Percentiles rank a stretch among this genome's conserved stretches.
phyloP scores from a whole-genome alignment of 2,329 filamentous ascomycete genomes.

The Colletotrichum chrysophilum region DNA sequence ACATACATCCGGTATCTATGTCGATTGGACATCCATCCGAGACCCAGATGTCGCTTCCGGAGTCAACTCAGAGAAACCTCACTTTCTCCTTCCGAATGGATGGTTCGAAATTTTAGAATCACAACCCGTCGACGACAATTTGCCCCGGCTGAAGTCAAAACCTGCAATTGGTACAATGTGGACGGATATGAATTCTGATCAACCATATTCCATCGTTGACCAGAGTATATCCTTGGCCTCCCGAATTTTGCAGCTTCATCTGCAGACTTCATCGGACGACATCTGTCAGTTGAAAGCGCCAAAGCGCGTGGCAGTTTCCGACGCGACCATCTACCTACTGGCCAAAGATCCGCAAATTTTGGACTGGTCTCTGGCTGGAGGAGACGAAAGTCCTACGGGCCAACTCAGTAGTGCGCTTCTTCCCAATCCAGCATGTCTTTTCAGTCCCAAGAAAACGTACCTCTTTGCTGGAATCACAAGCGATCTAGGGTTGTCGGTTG shows the following conservation, averaged over 20 bases:
- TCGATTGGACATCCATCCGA: not conserved
- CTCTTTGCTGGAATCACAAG: conserved; percentile 33
- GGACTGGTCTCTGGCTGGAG: not conserved
- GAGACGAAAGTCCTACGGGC: not conserved
- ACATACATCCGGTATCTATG: not conserved
- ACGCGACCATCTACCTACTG: not conserved
- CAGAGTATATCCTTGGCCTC: not conserved
- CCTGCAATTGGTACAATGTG: not conserved
- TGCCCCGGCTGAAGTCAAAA: not conserved
- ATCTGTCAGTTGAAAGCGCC: not conserved
- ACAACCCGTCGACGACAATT: not conserved
- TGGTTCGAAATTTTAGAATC: not conserved
- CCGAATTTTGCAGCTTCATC: not conserved
- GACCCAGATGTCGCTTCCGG: not conserved
- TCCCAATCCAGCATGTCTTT: not conserved
- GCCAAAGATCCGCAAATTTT: not conserved
- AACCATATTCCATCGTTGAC: not conserved
- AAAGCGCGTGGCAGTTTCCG: not conserved
- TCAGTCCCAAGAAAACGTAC: conserved; percentile 31
- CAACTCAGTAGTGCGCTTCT: not conserved
- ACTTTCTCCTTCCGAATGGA: not conserved
- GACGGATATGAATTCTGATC: not conserved
- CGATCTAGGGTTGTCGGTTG: conserved; percentile 36
- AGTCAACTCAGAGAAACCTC: not conserved
- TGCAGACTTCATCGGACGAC: not conserved